Conservation (phyloP, 2,329 filamentous ascomycete genomes). For the Cytospora piceae region DNA sequence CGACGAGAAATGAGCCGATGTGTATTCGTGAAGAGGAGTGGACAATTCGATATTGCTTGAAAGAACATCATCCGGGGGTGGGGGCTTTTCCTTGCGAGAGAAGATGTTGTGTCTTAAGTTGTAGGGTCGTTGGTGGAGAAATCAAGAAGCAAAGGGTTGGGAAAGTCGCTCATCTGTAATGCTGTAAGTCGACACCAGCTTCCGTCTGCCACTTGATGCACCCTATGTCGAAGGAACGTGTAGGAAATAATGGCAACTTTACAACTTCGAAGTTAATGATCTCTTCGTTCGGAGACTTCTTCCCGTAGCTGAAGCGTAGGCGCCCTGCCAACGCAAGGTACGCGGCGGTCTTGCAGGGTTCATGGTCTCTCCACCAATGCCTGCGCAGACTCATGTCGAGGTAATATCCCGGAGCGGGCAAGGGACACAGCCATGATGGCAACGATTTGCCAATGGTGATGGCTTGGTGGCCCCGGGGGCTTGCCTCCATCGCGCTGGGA, state of each 20-base stretch:
- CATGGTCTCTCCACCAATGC: constrained; percentile 15
- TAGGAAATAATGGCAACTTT: background rate
- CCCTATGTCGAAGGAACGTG: background rate
- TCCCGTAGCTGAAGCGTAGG: constrained; percentile 12
- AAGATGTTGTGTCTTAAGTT: background rate
- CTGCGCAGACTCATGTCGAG: constrained; percentile 13
- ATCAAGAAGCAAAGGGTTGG: background rate
- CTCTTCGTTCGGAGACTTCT: constrained; percentile 14
- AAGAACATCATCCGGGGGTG: background rate
- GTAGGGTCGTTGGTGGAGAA: background rate
- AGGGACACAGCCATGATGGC: constrained; percentile 16
- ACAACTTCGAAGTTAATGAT: background rate
- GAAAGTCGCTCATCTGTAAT: background rate
- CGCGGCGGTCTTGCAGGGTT: constrained; percentile 21
- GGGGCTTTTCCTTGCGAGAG: background rate
- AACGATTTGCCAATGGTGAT: background rate
- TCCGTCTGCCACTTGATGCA: background rate
- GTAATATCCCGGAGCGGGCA: constrained; percentile 20
- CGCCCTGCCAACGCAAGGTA: constrained; percentile 21
- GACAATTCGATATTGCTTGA: background rate
- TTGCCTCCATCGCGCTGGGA: background rate
- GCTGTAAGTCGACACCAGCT: background rate
- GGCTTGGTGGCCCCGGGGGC: background rate
- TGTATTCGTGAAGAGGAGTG: background rate
- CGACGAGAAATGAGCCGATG: background rate